Percentiles rank a stretch among this genome's conserved stretches.
phyloP scores from a whole-genome alignment of 257 asterid species.

The Scutellaria minor region DNA sequence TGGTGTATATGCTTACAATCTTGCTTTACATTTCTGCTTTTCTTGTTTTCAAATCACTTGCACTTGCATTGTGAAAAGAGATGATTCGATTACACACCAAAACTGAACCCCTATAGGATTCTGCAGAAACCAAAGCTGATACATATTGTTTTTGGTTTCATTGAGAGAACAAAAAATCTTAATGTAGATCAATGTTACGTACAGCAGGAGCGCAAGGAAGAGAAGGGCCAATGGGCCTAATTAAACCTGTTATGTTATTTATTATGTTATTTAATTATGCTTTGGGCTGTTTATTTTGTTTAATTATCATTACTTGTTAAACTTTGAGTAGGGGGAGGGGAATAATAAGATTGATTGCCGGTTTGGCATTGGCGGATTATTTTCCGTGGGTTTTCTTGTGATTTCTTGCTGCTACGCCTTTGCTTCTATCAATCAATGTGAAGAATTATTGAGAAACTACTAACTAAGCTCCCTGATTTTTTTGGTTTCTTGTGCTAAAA shows the following conservation, averaged over 20 bases:
- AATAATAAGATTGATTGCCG: too few relatives aligned
- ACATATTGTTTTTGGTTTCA: neutral
- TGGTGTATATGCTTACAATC: neutral
- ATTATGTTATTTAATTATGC: too few relatives aligned
- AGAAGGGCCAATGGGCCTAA: too few relatives aligned
- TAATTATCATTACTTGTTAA: too few relatives aligned
- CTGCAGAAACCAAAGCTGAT: neutral
- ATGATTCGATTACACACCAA: neutral
- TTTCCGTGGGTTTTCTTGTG: too few relatives aligned
- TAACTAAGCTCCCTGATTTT: neutral
- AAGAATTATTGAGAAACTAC: slow-evolving; percentile 16
- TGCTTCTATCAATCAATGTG: neutral
- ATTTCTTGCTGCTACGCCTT: too few relatives aligned
- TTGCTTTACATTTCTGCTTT: neutral
- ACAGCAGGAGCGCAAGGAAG: too few relatives aligned
- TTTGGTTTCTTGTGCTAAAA: neutral
- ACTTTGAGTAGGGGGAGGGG: too few relatives aligned
- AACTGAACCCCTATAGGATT: neutral
- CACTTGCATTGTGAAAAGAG: neutral
- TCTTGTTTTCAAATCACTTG: slow-evolving; percentile 10
- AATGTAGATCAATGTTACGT: neutral
- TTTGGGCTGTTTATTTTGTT: too few relatives aligned
- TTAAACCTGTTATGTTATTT: too few relatives aligned
- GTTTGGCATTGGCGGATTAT: too few relatives aligned
- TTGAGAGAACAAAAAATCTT: neutral